Base-by-base conservation (phyloP, 768 basidiomycete genomes). In the Clathrus columnatus region DNA sequence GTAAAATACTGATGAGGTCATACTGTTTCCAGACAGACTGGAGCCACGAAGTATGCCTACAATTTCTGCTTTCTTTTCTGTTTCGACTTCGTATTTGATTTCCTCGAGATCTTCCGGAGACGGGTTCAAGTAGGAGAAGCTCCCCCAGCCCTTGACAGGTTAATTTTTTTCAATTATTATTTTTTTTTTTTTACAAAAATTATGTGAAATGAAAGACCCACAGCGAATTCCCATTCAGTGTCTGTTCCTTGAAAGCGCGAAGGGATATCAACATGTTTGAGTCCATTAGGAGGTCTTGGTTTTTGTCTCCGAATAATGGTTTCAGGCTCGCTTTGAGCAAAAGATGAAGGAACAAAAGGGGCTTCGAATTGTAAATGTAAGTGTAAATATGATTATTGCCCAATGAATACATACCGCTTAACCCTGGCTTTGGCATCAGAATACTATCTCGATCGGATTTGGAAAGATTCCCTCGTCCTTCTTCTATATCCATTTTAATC, bases 201-300 rank as follows among this genome's bases (percentile, higher is more conserved):
- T 30, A 8, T 11, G 0, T 16, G 24, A 41, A 32, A 7, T n/a
- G 14, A 8, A 61, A 18, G 27, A 57, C 62, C 23, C 20, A 64
- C 85, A 0, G 85, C 79, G 60, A 87, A 88, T 61, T 85, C 83
- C 58, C 85, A 84, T 36, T 80, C 75, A 61, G 80, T 78, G n/a
- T n/a, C n/a, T n/a, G n/a, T n/a, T n/a, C n/a, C n/a, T n/a, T n/a
- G n/a, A 42, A 42, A 42, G 41, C 41, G 41, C 14, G 41, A 42
- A 42, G 14, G 41, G 11, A 42, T 42, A 20, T 42, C 20, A 20
- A 42, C 41, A 42, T 11, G 20, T 42, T 42, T 42, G 20, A 42
- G 41, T 11, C 41, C 41, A 20, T 42, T 20, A 11, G 41, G 41
- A 11, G 14, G 41, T 20, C 20, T 42, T 20, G 41, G 11, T 42